Percentiles rank a stretch among this genome's conserved stretches.
These are phyloP conservation scores for Lepiota brunneoincarnata DNA, from an alignment of 768 basidiomycete genomes.

Conservation along the genomic window DNA sequence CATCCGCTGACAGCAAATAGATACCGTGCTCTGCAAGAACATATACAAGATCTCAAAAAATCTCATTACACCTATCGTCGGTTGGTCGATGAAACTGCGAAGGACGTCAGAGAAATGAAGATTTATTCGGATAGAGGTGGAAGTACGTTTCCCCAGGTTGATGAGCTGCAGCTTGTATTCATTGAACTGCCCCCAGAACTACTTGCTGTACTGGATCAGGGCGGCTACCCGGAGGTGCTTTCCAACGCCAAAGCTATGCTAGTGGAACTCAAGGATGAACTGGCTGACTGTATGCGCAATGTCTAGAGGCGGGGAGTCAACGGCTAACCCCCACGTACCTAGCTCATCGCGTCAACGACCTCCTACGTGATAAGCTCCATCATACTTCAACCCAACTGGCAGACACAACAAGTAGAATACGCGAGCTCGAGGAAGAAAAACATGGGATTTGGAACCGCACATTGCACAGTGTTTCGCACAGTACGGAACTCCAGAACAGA, in stretches of 20 bases:
- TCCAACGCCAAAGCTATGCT: background rate
- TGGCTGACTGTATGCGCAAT: constrained; percentile 7
- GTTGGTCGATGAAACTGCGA: background rate
- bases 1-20: background rate
- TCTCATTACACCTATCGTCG: background rate
- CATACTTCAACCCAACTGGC: constrained; percentile 30
- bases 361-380: constrained; percentile 37
- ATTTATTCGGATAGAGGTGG: background rate
- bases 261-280: constrained; percentile 5
- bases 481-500: constrained; percentile 13
- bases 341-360: constrained; percentile 20
- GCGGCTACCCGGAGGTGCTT: background rate
- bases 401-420: constrained; percentile 27
- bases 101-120: constrained; percentile 1
- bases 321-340: background rate
- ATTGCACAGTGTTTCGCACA: constrained; percentile 16
- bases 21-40: background rate
- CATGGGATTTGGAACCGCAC: constrained; percentile 16
- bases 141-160: background rate
- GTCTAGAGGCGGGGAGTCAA: background rate
- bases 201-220: background rate
- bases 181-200: background rate
- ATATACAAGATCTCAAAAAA: background rate
- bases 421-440: constrained; percentile 35
- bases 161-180: background rate